Evolutionary conservation across 805 yeast species (phyloP), one percentile per base, ranked within the genome.

Genomic region (Clavispora asparagi): DNA sequence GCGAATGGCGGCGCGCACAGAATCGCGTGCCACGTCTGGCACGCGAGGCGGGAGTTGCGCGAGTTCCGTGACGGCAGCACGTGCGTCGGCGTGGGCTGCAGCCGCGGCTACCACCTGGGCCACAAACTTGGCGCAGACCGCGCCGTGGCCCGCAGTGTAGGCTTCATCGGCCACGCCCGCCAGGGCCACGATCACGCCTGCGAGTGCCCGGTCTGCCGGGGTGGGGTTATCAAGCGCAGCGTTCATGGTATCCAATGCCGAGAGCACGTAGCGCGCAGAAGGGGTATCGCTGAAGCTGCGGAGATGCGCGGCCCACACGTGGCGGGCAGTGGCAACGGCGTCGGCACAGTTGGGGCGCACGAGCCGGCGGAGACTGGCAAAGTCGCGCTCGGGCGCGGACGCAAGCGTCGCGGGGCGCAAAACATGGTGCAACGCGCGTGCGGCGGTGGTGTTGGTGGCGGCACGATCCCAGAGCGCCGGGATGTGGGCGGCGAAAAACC

Each of bases 381-480:
- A 53, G 39, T 77, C 68, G 0, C 64, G 58, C 58, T 84, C 91
- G 11, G 83, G 52, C 1, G 56, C 53, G 0, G 87, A 75, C 53
- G 67, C 78, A 56, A 71, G 77, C 0, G 85, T 76, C 7, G 87
- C 86, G 9, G 74, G 68, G 9, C 59, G 55, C 27, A 81, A 58
- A 11, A 81, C 52, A 46, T 73, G 75, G 3, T 51, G 26, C n/a
- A 81, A 55, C 2, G 68, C 49, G 2, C 32, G 32, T 5, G 32
- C 32, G 32, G 32, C 32, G 32, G 32, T 16, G 14, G 32, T 3
- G 32, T 8, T 12, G 32, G 32, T 3, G 7, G 32, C 32, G 32
- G 32, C 32, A 16, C 14, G 14, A 16, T 11, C 14, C 32, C 32
- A 30, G 32, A 30, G 32, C 32, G 14, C 14, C 7, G 32, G 32